Percentiles rank a stretch among this genome's conserved stretches.
phyloP scores from a whole-genome alignment of 2,329 filamentous ascomycete species.

The Arachnopeziza araneosa region DNA sequence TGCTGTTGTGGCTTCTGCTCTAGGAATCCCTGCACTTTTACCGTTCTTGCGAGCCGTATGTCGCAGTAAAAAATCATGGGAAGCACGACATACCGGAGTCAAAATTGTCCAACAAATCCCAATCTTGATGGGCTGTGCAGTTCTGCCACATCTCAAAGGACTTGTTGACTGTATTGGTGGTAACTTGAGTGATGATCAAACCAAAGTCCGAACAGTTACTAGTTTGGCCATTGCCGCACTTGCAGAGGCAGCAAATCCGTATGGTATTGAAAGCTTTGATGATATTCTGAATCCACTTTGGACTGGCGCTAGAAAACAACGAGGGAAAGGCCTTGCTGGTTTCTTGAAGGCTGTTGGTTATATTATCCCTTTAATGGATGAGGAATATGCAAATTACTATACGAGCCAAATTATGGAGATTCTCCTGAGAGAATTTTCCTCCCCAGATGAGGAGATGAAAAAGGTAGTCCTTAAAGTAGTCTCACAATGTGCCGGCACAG shows the following conservation, averaged over 20 bases:
- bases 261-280: slow-evolving; percentile 98
- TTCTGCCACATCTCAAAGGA: slow-evolving; percentile 90
- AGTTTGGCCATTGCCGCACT: slow-evolving; percentile 90
- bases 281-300: slow-evolving; percentile 95
- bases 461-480: slow-evolving; percentile 98
- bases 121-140: slow-evolving; percentile 96
- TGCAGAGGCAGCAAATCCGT: slow-evolving; percentile 93
- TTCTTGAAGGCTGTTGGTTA: slow-evolving; percentile 97
- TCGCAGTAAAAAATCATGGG: slow-evolving; percentile 98
- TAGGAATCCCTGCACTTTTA: slow-evolving; percentile 90
- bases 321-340: slow-evolving; percentile 90
- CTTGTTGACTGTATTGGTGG: slow-evolving; percentile 94
- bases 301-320: slow-evolving; percentile 83
- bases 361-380: slow-evolving; percentile 98
- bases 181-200: slow-evolving; percentile 95
- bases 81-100: slow-evolving; percentile 93
- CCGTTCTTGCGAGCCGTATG: slow-evolving; percentile 95
- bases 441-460: slow-evolving; percentile 99
- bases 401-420: slow-evolving; percentile 99
- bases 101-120: slow-evolving; percentile 99
- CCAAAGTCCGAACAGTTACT: slow-evolving; percentile 94
- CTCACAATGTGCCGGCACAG: slow-evolving; percentile 89
- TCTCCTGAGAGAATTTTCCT: slow-evolving; percentile 88
- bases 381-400: slow-evolving; percentile 99
- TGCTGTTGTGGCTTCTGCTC: slow-evolving; percentile 90